A percentile compares a stretch with the other conserved stretches of the same genome.
Conservation (phyloP, 371 early-diverging fungal species). For the Mortierella sp. region DNA sequence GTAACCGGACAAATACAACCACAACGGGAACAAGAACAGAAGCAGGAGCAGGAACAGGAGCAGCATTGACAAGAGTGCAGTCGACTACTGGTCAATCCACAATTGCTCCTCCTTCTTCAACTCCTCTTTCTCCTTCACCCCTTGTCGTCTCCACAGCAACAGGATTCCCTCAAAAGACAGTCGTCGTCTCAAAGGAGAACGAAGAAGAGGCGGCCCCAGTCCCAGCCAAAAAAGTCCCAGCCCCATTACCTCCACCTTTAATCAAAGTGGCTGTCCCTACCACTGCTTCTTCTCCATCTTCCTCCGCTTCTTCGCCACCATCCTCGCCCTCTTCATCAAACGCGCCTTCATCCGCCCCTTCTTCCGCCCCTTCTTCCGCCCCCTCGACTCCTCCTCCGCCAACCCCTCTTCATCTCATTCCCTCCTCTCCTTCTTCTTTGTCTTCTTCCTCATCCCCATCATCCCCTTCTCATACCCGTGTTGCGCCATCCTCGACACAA, state of each 20-base stretch:
- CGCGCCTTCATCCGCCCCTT: slow-evolving; percentile 2
- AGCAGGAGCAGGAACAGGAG: background rate
- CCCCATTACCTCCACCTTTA: background rate
- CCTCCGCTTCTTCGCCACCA: background rate
- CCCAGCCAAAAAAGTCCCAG: background rate
- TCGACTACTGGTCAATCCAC: no score
- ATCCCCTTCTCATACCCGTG: background rate
- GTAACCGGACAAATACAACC: no score
- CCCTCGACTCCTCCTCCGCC: background rate
- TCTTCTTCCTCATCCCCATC: background rate
- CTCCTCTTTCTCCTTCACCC: background rate
- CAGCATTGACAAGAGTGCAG: no score
- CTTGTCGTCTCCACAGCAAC: background rate
- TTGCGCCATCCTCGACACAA: slow-evolving; percentile 6
- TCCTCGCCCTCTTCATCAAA: background rate
- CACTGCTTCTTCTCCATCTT: background rate
- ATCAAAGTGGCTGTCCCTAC: background rate
- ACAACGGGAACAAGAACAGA: background rate
- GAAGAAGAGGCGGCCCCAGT: no score
- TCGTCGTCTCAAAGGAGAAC: background rate
- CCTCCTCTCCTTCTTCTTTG: background rate
- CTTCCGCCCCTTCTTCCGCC: background rate
- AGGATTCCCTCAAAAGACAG: background rate
- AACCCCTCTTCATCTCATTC: background rate
- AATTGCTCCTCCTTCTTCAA: slow-evolving; percentile 2